These are phyloP conservation scores for Podospora bellae-mahoneyi DNA, from an alignment of 495 filamentous ascomycete species.

Conservation along the genomic window DNA sequence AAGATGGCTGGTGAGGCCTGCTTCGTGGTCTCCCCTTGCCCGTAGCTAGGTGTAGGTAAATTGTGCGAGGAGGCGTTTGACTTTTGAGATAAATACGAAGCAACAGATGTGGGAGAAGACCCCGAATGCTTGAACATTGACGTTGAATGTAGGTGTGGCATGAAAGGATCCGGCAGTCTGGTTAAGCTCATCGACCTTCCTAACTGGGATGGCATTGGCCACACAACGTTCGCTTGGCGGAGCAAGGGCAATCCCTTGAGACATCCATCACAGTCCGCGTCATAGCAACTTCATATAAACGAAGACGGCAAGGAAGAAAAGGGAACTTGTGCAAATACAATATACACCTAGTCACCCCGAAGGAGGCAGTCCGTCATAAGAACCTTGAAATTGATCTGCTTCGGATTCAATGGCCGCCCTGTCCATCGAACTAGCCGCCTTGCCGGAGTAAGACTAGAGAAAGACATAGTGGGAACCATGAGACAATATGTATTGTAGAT, in stretches of 20 bases:
- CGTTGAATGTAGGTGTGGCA: neutral
- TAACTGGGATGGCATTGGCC: slow-evolving; percentile 8
- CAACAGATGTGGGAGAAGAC: neutral
- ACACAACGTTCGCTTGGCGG: neutral
- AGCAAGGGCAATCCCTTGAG: neutral
- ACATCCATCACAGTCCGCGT: neutral
- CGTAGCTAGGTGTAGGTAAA: neutral
- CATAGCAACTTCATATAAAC: neutral
- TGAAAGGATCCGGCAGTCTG: slow-evolving; percentile 10
- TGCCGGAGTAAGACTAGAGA: too few relatives aligned
- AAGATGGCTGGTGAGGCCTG: too few relatives aligned
- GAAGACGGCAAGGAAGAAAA: too few relatives aligned
- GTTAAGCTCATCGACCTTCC: slow-evolving; percentile 14
- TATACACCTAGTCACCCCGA: too few relatives aligned
- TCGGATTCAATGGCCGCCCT: too few relatives aligned
- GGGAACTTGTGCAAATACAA: too few relatives aligned
- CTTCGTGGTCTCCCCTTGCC: neutral
- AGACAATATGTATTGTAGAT: too few relatives aligned
- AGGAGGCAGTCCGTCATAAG: too few relatives aligned
- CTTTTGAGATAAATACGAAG: neutral
- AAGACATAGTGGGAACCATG: too few relatives aligned
- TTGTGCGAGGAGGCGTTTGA: neutral
- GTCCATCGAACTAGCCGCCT: too few relatives aligned
- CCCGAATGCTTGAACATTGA: neutral
- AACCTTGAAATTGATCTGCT: too few relatives aligned